A percentile compares a stretch with the other conserved stretches of the same genome.
phyloP scores from a whole-genome alignment of 352 stramenopile genomes.

The Globisporangium nunn region DNA sequence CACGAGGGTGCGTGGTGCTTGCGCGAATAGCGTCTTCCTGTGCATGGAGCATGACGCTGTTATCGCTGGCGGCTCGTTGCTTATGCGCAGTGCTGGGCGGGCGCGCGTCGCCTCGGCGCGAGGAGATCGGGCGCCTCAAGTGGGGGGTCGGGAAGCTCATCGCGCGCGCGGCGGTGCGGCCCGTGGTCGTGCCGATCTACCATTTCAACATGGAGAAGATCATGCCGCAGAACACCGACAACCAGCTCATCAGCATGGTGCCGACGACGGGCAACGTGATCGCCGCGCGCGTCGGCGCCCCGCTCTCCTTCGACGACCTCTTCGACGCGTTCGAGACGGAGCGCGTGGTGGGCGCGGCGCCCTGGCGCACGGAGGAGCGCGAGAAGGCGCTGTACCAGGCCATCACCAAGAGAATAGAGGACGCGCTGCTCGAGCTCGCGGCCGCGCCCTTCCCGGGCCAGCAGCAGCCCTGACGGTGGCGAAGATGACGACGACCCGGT shows the following conservation, averaged over 20 bases:
- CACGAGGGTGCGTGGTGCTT: conserved; percentile 25
- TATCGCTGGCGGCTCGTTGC: neutral
- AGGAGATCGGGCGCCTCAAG: conserved; percentile 77
- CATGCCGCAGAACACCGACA: conserved; percentile 76
- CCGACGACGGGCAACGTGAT: conserved; percentile 44
- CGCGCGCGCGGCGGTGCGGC: conserved; percentile 50
- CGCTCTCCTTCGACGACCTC: conserved; percentile 78
- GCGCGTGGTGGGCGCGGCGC: conserved; percentile 32
- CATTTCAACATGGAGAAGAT: conserved; percentile 85
- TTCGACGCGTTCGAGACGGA: conserved; percentile 51
- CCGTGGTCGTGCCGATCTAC: conserved; percentile 82
- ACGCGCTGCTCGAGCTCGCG: conserved; percentile 57
- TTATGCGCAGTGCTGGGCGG: conserved; percentile 50
- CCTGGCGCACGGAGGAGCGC: conserved; percentile 54
- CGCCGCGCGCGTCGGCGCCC: conserved; percentile 57
- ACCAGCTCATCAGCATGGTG: conserved; percentile 63
- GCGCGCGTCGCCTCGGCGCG: conserved; percentile 44
- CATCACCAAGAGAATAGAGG: conserved; percentile 81
- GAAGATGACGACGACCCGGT: neutral
- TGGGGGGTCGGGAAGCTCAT: conserved; percentile 87
- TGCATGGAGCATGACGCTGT: neutral
- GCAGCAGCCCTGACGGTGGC: neutral
- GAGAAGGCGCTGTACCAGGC: conserved; percentile 78
- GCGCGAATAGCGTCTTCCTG: too few relatives aligned
- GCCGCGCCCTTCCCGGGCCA: conserved; percentile 16